Percentiles rank a stretch among this genome's conserved stretches.
phyloP scores from a whole-genome alignment of 495 filamentous ascomycete species.

The Daldinia childiae region DNA sequence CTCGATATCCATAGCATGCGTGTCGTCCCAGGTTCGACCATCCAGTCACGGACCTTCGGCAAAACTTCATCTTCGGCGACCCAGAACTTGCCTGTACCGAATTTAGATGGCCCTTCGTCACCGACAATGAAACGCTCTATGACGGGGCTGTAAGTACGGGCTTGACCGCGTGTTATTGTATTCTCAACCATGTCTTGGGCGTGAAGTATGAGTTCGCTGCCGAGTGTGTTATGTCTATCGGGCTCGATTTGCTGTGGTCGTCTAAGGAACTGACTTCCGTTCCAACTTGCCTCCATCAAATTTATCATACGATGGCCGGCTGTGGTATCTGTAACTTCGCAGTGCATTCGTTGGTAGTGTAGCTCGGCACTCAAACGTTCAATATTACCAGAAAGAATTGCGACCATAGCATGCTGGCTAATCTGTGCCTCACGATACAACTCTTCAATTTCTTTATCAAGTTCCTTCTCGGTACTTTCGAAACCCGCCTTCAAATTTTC shows the following conservation, averaged over 20 bases:
- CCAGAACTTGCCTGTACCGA: conserved; percentile 8
- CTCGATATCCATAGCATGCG: conserved; percentile 18
- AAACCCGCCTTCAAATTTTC: conserved; percentile 10
- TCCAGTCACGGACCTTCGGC: conserved; percentile 4
- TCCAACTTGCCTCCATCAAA: conserved; percentile 17
- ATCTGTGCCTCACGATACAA: conserved; percentile 18
- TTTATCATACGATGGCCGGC: background rate
- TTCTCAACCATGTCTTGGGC: background rate
- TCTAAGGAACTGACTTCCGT: background rate
- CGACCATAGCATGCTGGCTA: conserved; percentile 2
- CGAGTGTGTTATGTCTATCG: background rate
- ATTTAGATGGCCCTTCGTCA: conserved; percentile 1
- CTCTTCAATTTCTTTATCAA: conserved; percentile 10
- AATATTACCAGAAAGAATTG: conserved; percentile 2
- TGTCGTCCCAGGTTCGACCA: background rate
- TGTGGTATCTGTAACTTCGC: background rate
- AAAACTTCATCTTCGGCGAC: conserved; percentile 13
- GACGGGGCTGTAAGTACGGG: background rate
- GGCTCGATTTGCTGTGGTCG: background rate
- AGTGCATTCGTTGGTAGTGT: background rate
- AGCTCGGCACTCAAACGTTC: conserved; percentile 3
- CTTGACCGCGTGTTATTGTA: background rate
- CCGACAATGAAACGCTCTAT: conserved; percentile 7
- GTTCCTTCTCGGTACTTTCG: conserved; percentile 12
- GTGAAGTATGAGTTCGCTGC: background rate